Evolutionary conservation across 106 monocot species (phyloP), one percentile per base, ranked within the genome.

Genomic region (Dendrobium nobile): DNA sequence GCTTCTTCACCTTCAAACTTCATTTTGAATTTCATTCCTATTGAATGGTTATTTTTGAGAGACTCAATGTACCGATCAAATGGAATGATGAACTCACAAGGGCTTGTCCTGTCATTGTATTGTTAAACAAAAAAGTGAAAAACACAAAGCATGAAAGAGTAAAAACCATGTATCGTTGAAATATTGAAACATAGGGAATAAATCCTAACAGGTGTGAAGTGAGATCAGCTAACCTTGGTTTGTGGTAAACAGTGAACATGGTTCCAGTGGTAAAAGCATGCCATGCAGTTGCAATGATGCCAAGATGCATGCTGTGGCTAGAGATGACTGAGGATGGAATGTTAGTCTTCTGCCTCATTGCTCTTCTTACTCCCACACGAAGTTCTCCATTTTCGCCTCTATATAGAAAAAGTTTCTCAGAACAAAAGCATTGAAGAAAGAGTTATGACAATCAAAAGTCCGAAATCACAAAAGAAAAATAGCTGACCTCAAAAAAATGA

Each of bases 231-330:
- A 27, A 94, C 96, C 96, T 92, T 47, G 96, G 96, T 84, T 97
- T 94, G 82, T 97, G 94, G 78, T 92, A 94, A 77, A 94, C 94
- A 58, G 96, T 97, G 79, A 97, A 97, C 83, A 94, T 82, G 24
- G 92, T 91, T 83, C 90, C 90, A 7, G 94, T 97, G 16, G 81
- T 94, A 77, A 97, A 85, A 85, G 96, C 96, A 87, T 97, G 96
- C 94, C 96, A 94, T 67, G 96, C 96, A 41, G 96, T 97, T 79
- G 96, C 96, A 82, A 97, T 87, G 48, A 97, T 88, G 70, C 96
- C 96, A 42, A 97, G 87, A 79, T 94, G 96, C 96, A 97, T 97
- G 77, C 83, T 94, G 76, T 92, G 92, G 82, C 96, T 94, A 41
- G 96, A 96, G 81, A 96, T 93, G 79, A 96, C 96, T 74, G 93